Evolutionary conservation across 148 eudicot genomes (phyloP), one percentile per base, ranked within the genome.

Genomic region (Cornus florida): DNA sequence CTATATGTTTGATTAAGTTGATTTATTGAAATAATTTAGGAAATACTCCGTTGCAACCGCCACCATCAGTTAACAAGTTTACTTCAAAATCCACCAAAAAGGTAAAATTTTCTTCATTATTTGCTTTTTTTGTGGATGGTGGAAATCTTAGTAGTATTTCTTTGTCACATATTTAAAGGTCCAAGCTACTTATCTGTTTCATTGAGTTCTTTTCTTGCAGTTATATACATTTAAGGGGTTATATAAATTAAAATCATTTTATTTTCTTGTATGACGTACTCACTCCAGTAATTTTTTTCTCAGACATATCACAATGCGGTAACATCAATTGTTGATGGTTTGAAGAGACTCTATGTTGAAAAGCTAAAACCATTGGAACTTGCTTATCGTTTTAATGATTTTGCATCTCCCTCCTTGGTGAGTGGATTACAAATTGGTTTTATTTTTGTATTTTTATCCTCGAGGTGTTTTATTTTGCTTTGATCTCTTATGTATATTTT

Each of bases 301-400:
- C 75, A 89, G 87, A 81, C 85, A 24, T 80, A 89, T 20, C 90
- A 90, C 11, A 70, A 78, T 82, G 82, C 91, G n/a, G 93, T 95
- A 41, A 93, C 98, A 56, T 95, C 98, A n/a, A 89, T 95, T 41
- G 73, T 79, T 75, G 98, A 95, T 84, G 98, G 98, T 62, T 82
- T 94, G 92, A 95, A 95, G 87, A 92, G 84, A 77, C 75, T 95
- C 53, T 95, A 95, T 82, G 57, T 77, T 23, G 93, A 95, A 76
- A 95, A 95, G 85, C 84, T 95, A 41, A 93, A 90, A 90, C 99
- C 99, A 56, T 67, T 96, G 84, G 99, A 96, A 84, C 87, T 85
- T 69, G 78, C 91, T 35, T 96, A 96, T 60, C 97, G 87, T 28
- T 96, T 89, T 70, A 92, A 91, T 79, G 97, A 96, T 80, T 96